Base-by-base conservation (phyloP, 352 stramenopile species). In the Phytophthora tentaculata region DNA sequence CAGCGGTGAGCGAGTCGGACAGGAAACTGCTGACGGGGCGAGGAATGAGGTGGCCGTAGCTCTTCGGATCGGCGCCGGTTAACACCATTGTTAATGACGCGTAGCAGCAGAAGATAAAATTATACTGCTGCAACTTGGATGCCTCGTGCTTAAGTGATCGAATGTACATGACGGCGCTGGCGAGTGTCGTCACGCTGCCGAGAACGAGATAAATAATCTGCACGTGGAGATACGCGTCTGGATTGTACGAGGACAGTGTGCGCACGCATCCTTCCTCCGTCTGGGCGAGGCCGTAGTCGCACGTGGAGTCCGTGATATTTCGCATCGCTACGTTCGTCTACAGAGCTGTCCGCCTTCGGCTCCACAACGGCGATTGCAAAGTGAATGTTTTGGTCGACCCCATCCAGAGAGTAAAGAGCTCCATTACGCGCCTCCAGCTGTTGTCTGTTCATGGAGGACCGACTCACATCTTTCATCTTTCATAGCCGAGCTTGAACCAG, bases 31-130 rank as follows among this genome's bases (percentile, higher is more conserved):
- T 73, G 57, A 84, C 58, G 20, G 73, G 62, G 16, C 69, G 76
- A 56, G 76, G 73, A 32, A 84, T 58, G 9, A 79, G 13, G 53
- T 81, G 69, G 35, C 67, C 71, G 24, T 81, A 84, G 26, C 73
- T 77, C 29, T 71, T 74, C 4, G 73, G 73, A 43, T 84, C 76
- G 13, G 68, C 60, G 4, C 70, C 71, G 32, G 37, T 76, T 43
- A 77, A 49, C 9, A 79, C 51, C 52, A 84, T 73, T 28, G 76
- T 77, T 28, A 81, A 48, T 26, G 76, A 68, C 8, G 68, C 68
- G 22, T 81, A 84, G 35, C 62, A 67, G 60, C 69, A 79, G 39
- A 81, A 63, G 39, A 84, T 29, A 24, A 84, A 78, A 48, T 69
- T 76, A 53, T 70, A 70, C 55, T 78, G 65, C 59, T 84, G 76